Evolutionary conservation across 495 filamentous ascomycete genomes (phyloP), one percentile per base, ranked within the genome.

Genomic region (Tirmania nivea): DNA sequence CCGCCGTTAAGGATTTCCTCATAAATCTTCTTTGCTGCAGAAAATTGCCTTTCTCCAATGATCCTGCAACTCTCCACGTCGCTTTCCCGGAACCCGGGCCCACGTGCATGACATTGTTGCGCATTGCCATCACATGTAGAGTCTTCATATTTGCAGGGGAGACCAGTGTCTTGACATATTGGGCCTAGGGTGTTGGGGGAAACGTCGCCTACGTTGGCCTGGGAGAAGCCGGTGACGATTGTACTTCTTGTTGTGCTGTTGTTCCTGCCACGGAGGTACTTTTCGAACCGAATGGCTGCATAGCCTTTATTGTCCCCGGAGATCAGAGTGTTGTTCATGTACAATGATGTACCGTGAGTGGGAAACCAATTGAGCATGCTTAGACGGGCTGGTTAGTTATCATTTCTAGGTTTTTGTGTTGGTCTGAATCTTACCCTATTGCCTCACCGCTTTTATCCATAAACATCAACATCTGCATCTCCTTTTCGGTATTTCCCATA

Each of bases 261-360:
- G 57, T 87, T 93, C n/a, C 72, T 70, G 2, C 71, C 70, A 34
- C 68, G 62, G 10, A 82, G 72, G 48, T 76, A 80, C 59, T 84
- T 74, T 64, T 97, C 89, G 54, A 95, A 84, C 8, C 90, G 67
- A 58, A 79, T 78, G 1, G 89, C 88, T 17, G 89, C 90, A 5
- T 94, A 86, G 12, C 89, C 89, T 67, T 97, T 97, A 66, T 97
- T 97, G 64, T 97, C 89, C 10, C 86, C 90, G 4, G 86, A 79
- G 48, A 94, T 78, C 11, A 95, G 69, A 8, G 86, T 94, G 63
- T 97, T 95, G 66, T 97, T 95, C 54, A 83, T 82, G 48, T 87
- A 77, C 71, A 95, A 75, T 8, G 84, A 89, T 0, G 89, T 97
- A 11, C 90, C 90, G 62, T 97, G 89, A 10, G 86, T 85, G 9